Percentiles rank a stretch among this genome's conserved stretches.
These are phyloP conservation scores for Suhomyces bolitotheri DNA, from an alignment of 1,139 yeast genomes.

Conservation along the genomic window DNA sequence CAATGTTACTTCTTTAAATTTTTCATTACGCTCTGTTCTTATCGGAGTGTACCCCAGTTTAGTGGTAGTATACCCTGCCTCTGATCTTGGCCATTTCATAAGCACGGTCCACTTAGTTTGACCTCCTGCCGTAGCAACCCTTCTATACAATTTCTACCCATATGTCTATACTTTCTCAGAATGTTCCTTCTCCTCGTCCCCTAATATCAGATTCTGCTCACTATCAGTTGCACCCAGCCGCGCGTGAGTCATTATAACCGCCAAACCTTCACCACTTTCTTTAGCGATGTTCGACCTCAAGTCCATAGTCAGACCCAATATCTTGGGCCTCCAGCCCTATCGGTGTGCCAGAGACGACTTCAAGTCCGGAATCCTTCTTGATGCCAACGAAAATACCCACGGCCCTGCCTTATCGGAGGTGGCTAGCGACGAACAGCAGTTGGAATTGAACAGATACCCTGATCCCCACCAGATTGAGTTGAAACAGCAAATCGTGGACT, in stretches of 20 bases:
- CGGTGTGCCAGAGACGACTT: conserved; percentile 83
- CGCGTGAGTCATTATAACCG: conserved; percentile 11
- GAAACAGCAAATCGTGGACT: conserved; percentile 67
- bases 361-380: conserved; percentile 79
- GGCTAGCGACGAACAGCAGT: conserved; percentile 26
- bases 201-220: too few relatives aligned
- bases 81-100: too few relatives aligned
- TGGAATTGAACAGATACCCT: conserved; percentile 85
- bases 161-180: too few relatives aligned
- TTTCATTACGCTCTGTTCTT: too few relatives aligned
- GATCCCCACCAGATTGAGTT: conserved; percentile 92
- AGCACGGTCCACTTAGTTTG: too few relatives aligned
- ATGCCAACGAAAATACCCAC: conserved; percentile 94
- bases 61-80: too few relatives aligned
- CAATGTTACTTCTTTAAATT: too few relatives aligned
- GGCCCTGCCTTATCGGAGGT: conserved; percentile 67
- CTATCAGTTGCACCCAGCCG: conserved; percentile 4
- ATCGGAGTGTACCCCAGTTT: too few relatives aligned
- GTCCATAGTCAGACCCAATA: conserved; percentile 78
- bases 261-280: too few relatives aligned
- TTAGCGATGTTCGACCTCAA: conserved; percentile 52
- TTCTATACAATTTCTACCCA: too few relatives aligned
- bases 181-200: too few relatives aligned
- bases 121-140: too few relatives aligned
- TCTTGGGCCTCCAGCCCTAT: conserved; percentile 78